A percentile compares a stretch with the other conserved stretches of the same genome.
Conservation (phyloP, 2,329 filamentous ascomycete genomes). For the Trichoderma sp. region DNA sequence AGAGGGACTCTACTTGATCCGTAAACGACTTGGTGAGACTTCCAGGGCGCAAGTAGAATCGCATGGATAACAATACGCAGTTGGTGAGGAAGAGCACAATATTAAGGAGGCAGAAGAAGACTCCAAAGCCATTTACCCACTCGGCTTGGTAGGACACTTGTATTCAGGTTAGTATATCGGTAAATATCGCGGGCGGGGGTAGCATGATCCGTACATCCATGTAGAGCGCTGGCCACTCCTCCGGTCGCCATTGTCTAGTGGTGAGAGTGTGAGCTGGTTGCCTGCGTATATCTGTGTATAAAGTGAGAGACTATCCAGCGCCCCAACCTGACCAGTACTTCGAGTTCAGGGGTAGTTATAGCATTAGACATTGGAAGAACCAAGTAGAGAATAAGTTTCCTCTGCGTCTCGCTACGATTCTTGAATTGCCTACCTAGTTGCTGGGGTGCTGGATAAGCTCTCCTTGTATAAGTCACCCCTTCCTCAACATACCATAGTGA, state of each 20-base stretch:
- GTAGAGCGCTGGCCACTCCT: constrained; percentile 55
- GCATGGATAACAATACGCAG: constrained; percentile 60
- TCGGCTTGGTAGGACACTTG: constrained; percentile 32
- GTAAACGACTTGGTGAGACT: constrained; percentile 70
- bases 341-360: no score
- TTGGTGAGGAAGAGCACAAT: constrained; percentile 62
- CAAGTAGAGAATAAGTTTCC: no score
- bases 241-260: constrained; percentile 49
- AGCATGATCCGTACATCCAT: constrained; percentile 25
- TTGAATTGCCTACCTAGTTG: no score
- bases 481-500: constrained; percentile 49
- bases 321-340: no score
- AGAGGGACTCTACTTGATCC: constrained; percentile 76
- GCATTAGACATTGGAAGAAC: no score
- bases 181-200: not conserved
- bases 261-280: not conserved
- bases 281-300: not conserved
- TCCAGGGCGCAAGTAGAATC: constrained; percentile 68
- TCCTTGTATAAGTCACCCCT: not conserved
- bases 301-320: no score
- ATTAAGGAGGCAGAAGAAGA: constrained; percentile 63
- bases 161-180: not conserved
- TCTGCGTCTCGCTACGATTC: no score
- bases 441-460: not conserved
- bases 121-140: constrained; percentile 59